Percentiles rank a stretch among this genome's conserved stretches.
phyloP scores from a whole-genome alignment of 225 moss, liverwort and hornwort genomes.

The Lunularia cruciata region DNA sequence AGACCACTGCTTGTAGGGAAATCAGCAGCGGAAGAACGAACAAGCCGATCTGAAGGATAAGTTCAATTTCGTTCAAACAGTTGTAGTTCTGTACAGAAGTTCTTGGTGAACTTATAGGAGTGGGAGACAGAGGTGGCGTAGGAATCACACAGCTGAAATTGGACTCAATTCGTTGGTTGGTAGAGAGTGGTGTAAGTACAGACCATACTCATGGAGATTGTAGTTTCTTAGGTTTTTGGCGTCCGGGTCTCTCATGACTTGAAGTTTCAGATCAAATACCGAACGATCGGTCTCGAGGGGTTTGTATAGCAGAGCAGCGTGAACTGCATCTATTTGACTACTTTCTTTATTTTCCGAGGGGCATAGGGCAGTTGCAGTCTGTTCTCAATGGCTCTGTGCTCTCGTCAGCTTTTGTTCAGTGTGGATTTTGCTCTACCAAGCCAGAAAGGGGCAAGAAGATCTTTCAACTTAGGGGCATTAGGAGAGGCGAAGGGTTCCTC shows the following conservation, averaged over 20 bases:
- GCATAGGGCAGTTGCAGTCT: background rate
- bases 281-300: background rate
- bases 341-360: background rate
- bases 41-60: background rate
- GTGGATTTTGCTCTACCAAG: conserved; percentile 13
- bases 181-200: no score
- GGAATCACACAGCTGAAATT: background rate
- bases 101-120: background rate
- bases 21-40: background rate
- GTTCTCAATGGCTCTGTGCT: conserved; percentile 28
- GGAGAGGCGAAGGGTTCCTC: conserved; percentile 7
- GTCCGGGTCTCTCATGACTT: background rate
- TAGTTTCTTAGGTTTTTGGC: background rate
- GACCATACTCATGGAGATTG: background rate
- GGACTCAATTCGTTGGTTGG: background rate
- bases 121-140: background rate
- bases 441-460: conserved; percentile 14
- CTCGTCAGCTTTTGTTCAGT: conserved; percentile 13
- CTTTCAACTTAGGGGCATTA: background rate
- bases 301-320: background rate
- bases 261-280: background rate
- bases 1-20: background rate
- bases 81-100: background rate
- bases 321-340: no score
- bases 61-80: background rate